Conservation (phyloP, 371 early-diverging fungal species). For the Mucor plumbeus region DNA sequence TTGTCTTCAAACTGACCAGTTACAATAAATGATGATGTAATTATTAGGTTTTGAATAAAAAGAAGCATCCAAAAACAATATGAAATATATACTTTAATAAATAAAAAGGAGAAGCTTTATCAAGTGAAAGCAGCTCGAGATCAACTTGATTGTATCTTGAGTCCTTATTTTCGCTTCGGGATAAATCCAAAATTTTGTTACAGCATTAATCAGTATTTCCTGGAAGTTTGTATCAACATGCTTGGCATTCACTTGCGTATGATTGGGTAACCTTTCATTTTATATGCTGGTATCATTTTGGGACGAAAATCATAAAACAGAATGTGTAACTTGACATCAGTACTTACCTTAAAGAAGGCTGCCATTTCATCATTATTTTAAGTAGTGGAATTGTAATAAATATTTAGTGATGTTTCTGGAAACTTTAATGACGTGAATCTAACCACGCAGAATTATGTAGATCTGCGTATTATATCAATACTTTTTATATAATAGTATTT, state of each 20-base stretch:
- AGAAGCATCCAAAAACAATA: not conserved
- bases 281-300: not conserved
- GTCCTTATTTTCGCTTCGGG: not conserved
- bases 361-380: not conserved
- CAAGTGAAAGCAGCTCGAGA: not conserved
- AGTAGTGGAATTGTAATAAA: not conserved
- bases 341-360: not conserved
- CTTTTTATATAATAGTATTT: too few relatives aligned
- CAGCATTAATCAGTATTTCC: too few relatives aligned
- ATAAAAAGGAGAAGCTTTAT: not conserved
- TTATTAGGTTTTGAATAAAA: not conserved
- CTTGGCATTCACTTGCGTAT: not conserved
- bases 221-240: not conserved
- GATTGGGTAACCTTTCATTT: not conserved
- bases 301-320: not conserved
- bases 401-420: not conserved
- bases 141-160: not conserved
- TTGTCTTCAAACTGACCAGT: not conserved
- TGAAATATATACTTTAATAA: not conserved
- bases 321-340: conserved; percentile 2
- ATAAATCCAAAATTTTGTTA: not conserved
- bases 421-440: not conserved
- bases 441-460: too few relatives aligned
- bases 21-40: conserved; percentile 1
- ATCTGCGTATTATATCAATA: too few relatives aligned